These are phyloP conservation scores for Pichia californica DNA, from an alignment of 805 yeast species.

Conservation along the genomic window DNA sequence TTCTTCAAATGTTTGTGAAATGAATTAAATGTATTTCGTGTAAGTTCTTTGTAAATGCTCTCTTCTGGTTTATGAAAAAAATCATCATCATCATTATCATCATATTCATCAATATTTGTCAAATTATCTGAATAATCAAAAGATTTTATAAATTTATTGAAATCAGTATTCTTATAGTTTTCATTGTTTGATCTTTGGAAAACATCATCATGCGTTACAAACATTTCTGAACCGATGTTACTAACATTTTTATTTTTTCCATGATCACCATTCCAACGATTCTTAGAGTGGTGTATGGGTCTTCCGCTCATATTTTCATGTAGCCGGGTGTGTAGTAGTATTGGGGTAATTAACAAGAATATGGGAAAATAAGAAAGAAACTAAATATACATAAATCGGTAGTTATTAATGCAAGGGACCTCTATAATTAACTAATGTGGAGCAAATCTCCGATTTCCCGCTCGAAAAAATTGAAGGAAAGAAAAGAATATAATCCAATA, in stretches of 20 bases:
- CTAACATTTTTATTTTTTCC: not conserved
- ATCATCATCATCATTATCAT: conserved; percentile 2
- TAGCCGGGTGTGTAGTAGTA: too few relatives aligned
- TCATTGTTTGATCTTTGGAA: not conserved
- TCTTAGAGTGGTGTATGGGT: not conserved
- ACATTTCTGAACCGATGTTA: not conserved
- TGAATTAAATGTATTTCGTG: not conserved
- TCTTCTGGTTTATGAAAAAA: conserved; percentile 2
- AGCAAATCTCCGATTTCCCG: too few relatives aligned
- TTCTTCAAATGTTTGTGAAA: not conserved
- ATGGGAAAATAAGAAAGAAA: too few relatives aligned
- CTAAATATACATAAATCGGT: not conserved
- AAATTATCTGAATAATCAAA: not conserved
- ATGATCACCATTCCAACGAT: not conserved
- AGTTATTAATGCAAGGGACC: too few relatives aligned
- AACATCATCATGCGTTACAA: not conserved
- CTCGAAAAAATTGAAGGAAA: too few relatives aligned
- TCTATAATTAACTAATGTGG: too few relatives aligned
- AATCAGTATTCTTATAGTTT: not conserved
- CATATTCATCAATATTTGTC: not conserved
- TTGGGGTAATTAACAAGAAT: too few relatives aligned
- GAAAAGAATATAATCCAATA: too few relatives aligned
- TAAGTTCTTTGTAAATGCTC: conserved; percentile 4
- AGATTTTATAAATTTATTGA: too few relatives aligned
- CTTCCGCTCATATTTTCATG: too few relatives aligned